phyloP scores from a whole-genome alignment of 441 rosid species.

The Heliophila coronopifolia region DNA sequence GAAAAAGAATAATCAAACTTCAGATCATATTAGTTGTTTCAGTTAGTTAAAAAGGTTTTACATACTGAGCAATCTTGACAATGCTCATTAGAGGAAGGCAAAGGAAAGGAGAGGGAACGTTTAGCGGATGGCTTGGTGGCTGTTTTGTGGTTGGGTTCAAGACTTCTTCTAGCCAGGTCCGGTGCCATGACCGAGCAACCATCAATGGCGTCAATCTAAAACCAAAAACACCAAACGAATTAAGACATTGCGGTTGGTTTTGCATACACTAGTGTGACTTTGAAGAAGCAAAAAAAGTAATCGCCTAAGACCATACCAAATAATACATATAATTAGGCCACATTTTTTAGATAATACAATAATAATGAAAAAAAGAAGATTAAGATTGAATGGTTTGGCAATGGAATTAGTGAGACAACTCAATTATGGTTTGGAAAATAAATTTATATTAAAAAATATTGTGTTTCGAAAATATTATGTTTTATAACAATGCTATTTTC shows the following conservation, averaged over 20 bases:
- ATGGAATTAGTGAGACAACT: too few relatives aligned
- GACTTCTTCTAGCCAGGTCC: slow-evolving; percentile 71
- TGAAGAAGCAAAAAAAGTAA: too few relatives aligned
- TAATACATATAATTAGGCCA: too few relatives aligned
- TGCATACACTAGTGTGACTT: too few relatives aligned
- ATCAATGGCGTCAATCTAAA: slow-evolving; percentile 78
- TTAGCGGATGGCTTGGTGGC: slow-evolving; percentile 25
- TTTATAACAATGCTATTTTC: too few relatives aligned
- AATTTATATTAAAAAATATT: too few relatives aligned
- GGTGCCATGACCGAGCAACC: slow-evolving; percentile 93
- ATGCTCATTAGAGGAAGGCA: slow-evolving; percentile 93
- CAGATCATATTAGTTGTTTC: not conserved
- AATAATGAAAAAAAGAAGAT: too few relatives aligned
- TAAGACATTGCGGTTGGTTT: slow-evolving; percentile 7
- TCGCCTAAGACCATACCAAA: too few relatives aligned
- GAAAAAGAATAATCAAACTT: not conserved
- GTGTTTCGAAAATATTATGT: too few relatives aligned
- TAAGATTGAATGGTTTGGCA: too few relatives aligned
- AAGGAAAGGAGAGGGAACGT: slow-evolving; percentile 62
- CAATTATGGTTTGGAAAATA: too few relatives aligned
- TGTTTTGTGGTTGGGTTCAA: slow-evolving; percentile 42
- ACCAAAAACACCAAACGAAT: slow-evolving; percentile 17
- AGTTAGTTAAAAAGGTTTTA: not conserved
- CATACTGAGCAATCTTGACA: slow-evolving; percentile 79
- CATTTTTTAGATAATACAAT: too few relatives aligned